Evolutionary conservation across 169 alveolate genomes (phyloP).

Genomic region (Babesia sp.): DNA sequence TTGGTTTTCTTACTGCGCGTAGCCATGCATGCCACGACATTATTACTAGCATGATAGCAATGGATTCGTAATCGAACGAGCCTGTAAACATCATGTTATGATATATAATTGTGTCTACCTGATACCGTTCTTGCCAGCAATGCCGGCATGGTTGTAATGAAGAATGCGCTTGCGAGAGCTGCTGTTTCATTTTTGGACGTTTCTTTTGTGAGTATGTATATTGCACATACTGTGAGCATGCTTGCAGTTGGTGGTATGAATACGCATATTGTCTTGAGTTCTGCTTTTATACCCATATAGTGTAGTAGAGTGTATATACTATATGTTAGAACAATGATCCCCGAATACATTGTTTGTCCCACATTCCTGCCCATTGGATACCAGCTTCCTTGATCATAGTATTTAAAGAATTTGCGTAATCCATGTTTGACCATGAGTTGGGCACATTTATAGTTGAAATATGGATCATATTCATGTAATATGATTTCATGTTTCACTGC

Average conservation of each 20-base stretch:
- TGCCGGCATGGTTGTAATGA: slow-evolving; percentile 95
- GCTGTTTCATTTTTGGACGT: slow-evolving; percentile 79
- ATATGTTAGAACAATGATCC: slow-evolving; percentile 94
- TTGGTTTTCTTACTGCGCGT: slow-evolving; percentile 91
- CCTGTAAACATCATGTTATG: slow-evolving; percentile 84
- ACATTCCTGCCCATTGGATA: slow-evolving; percentile 97
- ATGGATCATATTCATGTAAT: slow-evolving; percentile 99
- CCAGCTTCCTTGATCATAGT: slow-evolving; percentile 96
- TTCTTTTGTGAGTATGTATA: slow-evolving; percentile 89
- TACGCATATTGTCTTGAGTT: slow-evolving; percentile 93
- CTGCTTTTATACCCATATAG: slow-evolving; percentile 84
- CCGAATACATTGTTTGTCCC: slow-evolving; percentile 98
- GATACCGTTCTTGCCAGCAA: slow-evolving; percentile 91
- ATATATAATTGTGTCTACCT: slow-evolving; percentile 19
- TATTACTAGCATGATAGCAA: slow-evolving; percentile 94
- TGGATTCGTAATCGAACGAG: slow-evolving; percentile 98
- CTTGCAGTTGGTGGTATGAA: slow-evolving; percentile 96
- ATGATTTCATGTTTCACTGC: slow-evolving; percentile 94
- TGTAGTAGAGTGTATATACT: slow-evolving; percentile 76
- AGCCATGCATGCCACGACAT: slow-evolving; percentile 91
- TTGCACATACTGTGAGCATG: slow-evolving; percentile 90
- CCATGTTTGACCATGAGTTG: slow-evolving; percentile 90
- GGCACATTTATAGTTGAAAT: slow-evolving; percentile 97
- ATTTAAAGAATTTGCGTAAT: slow-evolving; percentile 93
- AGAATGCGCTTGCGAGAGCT: slow-evolving; percentile 93